Evolutionary conservation across 2,329 filamentous ascomycete genomes (phyloP).

Genomic region (Cytospora schulzeri): DNA sequence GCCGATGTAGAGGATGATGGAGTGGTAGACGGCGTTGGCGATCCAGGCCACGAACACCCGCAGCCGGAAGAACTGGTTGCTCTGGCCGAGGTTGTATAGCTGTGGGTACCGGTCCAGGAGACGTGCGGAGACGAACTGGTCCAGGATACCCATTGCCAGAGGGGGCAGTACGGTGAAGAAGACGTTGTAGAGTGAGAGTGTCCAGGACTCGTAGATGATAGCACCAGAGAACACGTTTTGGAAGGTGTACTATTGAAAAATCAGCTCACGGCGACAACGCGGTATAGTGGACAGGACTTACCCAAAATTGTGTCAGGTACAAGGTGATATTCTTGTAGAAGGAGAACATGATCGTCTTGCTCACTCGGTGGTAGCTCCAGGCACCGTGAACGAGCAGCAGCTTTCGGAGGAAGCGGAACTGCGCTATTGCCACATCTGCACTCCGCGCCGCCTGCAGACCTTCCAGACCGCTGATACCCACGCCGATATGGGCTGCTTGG

Average conservation of each 20-base stretch:
- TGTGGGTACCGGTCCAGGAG: slow-evolving; percentile 95
- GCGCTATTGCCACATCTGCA: slow-evolving; percentile 92
- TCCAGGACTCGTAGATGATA: slow-evolving; percentile 99
- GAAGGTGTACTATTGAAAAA: slow-evolving; percentile 76
- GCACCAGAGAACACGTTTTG: slow-evolving; percentile 98
- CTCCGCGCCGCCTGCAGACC: slow-evolving; percentile 95
- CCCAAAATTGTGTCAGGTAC: slow-evolving; percentile 99
- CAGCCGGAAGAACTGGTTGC: slow-evolving; percentile 89
- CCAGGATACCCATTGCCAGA: slow-evolving; percentile 91
- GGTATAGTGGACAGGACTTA: slow-evolving; percentile 48
- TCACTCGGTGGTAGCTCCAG: slow-evolving; percentile 97
- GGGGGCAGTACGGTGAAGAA: slow-evolving; percentile 95
- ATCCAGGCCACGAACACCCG: slow-evolving; percentile 95
- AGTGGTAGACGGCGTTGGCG: slow-evolving; percentile 92
- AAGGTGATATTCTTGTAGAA: slow-evolving; percentile 99
- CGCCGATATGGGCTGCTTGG: slow-evolving; percentile 94
- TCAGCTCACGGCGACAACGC: slow-evolving; percentile 27
- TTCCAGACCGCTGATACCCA: slow-evolving; percentile 96
- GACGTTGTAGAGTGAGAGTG: slow-evolving; percentile 98
- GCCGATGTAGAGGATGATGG: slow-evolving; percentile 86
- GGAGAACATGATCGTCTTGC: slow-evolving; percentile 95
- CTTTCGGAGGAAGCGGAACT: slow-evolving; percentile 94
- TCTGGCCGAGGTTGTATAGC: slow-evolving; percentile 89
- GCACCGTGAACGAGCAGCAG: slow-evolving; percentile 91
- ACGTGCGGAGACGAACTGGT: slow-evolving; percentile 95